phyloP scores from a whole-genome alignment of 2,329 filamentous ascomycete genomes.

The Aplosporella prunicola region DNA sequence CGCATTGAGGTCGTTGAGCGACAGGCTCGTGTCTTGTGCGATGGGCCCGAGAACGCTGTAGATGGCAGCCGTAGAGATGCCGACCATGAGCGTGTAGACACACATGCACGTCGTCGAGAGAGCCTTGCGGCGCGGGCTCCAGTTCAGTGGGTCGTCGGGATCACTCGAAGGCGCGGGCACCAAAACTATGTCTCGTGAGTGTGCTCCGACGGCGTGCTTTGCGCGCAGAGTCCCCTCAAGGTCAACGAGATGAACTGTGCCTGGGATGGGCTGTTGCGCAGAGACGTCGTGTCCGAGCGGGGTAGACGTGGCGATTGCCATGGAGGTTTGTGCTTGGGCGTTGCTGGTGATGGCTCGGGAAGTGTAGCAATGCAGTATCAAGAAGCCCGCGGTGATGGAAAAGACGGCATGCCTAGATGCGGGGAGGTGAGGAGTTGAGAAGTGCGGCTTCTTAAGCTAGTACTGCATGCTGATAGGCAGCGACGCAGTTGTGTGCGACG shows the following conservation, averaged over 20 bases:
- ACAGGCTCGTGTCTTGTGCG: constrained; percentile 38
- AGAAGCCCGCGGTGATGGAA: too few species aligned
- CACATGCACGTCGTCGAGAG: constrained; percentile 33
- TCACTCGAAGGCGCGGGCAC: constrained; percentile 28
- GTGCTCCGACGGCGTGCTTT: constrained; percentile 27
- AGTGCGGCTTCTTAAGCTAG: too few species aligned
- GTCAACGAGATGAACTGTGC: constrained; percentile 36
- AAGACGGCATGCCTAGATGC: too few species aligned
- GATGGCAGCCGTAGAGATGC: constrained; percentile 41
- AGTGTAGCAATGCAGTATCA: background rate
- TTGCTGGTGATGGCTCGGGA: background rate
- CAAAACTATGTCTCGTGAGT: constrained; percentile 31
- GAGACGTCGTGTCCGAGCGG: too few species aligned
- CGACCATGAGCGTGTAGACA: constrained; percentile 41
- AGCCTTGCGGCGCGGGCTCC: constrained; percentile 21
- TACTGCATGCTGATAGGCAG: too few species aligned
- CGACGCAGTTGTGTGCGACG: too few species aligned
- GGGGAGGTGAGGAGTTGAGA: too few species aligned
- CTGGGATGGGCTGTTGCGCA: constrained; percentile 23
- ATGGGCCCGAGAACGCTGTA: constrained; percentile 43
- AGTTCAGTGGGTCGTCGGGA: constrained; percentile 28
- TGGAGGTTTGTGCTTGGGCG: too few species aligned
- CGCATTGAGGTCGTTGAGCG: constrained; percentile 35
- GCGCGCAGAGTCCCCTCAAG: constrained; percentile 27
- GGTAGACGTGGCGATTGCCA: too few species aligned